Percentiles rank a stretch among this genome's conserved stretches.
Evolutionary conservation across 495 filamentous ascomycete species (phyloP).

Genomic region (Aspergillus ellipticus): DNA sequence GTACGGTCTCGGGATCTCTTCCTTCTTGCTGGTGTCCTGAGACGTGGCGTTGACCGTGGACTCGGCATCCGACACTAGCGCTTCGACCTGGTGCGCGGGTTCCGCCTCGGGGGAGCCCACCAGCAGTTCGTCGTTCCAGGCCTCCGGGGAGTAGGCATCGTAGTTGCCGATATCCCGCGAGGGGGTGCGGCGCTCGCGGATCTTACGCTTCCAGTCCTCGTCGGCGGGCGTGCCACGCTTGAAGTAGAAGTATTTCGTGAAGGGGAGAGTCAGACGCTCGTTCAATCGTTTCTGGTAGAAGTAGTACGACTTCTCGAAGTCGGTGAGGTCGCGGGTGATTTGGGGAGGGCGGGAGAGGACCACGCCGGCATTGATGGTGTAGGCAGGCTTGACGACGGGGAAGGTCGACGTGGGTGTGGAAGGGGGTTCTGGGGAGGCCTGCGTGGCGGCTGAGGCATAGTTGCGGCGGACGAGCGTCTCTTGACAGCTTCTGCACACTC

Average conservation of each 20-base stretch:
- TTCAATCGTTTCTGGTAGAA: slow-evolving; percentile 97
- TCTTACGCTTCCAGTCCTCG: slow-evolving; percentile 86
- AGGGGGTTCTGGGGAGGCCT: slow-evolving; percentile 29
- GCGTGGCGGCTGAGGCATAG: slow-evolving; percentile 41
- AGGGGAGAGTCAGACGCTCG: slow-evolving; percentile 84
- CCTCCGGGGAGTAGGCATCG: slow-evolving; percentile 69
- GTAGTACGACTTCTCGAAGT: slow-evolving; percentile 89
- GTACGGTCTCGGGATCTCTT: slow-evolving; percentile 68
- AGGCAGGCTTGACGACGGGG: slow-evolving; percentile 42
- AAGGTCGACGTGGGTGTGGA: slow-evolving; percentile 26
- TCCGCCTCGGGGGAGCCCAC: slow-evolving; percentile 62
- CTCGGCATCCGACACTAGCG: slow-evolving; percentile 74
- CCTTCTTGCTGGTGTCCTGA: slow-evolving; percentile 58
- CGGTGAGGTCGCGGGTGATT: slow-evolving; percentile 74
- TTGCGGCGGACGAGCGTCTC: slow-evolving; percentile 43
- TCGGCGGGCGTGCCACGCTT: slow-evolving; percentile 82
- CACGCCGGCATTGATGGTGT: slow-evolving; percentile 71
- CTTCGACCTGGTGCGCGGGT: slow-evolving; percentile 57
- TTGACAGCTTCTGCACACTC: slow-evolving; percentile 52
- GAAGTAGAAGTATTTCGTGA: slow-evolving; percentile 93
- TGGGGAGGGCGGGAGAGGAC: slow-evolving; percentile 86
- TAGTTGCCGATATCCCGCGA: slow-evolving; percentile 85
- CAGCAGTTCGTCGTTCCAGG: slow-evolving; percentile 91
- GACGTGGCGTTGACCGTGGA: slow-evolving; percentile 60
- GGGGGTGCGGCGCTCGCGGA: slow-evolving; percentile 66